Percentiles rank a stretch among this genome's conserved stretches.
These are phyloP conservation scores for Colletotrichum cordylinicola DNA, from an alignment of 2,329 filamentous ascomycete genomes.

Conservation along the genomic window DNA sequence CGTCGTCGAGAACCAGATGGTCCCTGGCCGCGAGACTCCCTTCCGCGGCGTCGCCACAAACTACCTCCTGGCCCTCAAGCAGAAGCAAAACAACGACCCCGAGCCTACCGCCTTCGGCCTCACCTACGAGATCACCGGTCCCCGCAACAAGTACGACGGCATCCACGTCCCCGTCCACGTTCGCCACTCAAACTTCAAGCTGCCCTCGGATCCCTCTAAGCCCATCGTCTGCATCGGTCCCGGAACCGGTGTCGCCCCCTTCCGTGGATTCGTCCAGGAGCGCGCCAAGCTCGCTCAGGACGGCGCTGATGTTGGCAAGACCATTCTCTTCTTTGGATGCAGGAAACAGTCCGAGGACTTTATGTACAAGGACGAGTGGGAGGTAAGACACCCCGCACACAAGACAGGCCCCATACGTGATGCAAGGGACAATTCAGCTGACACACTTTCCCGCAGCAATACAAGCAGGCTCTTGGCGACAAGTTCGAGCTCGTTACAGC, in stretches of 20 bases:
- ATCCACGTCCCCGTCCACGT: slow-evolving; percentile 95
- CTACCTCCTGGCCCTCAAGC: slow-evolving; percentile 91
- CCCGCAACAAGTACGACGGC: slow-evolving; percentile 96
- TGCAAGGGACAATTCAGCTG: not conserved
- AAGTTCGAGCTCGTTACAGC: slow-evolving; percentile 90
- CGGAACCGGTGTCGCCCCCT: slow-evolving; percentile 94
- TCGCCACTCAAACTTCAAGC: slow-evolving; percentile 98
- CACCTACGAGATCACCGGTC: slow-evolving; percentile 86
- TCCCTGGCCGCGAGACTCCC: slow-evolving; percentile 76
- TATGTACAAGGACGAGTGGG: slow-evolving; percentile 89
- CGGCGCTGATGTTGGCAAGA: slow-evolving; percentile 84
- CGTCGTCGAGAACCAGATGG: slow-evolving; percentile 83
- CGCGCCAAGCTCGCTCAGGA: slow-evolving; percentile 81
- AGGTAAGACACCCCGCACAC: slow-evolving; percentile 63
- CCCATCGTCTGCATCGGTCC: slow-evolving; percentile 96
- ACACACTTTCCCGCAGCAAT: slow-evolving; percentile 62
- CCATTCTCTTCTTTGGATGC: slow-evolving; percentile 94
- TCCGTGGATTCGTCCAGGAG: slow-evolving; percentile 95
- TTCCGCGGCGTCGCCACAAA: slow-evolving; percentile 97
- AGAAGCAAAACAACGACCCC: slow-evolving; percentile 92
- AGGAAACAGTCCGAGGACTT: slow-evolving; percentile 89
- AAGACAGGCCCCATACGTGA: not conserved
- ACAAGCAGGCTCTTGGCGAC: slow-evolving; percentile 82
- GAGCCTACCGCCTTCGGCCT: slow-evolving; percentile 82
- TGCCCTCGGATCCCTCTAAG: slow-evolving; percentile 92